Conservation (phyloP, 108 stramenopile genomes). For the Nitzschia inconspicua region DNA sequence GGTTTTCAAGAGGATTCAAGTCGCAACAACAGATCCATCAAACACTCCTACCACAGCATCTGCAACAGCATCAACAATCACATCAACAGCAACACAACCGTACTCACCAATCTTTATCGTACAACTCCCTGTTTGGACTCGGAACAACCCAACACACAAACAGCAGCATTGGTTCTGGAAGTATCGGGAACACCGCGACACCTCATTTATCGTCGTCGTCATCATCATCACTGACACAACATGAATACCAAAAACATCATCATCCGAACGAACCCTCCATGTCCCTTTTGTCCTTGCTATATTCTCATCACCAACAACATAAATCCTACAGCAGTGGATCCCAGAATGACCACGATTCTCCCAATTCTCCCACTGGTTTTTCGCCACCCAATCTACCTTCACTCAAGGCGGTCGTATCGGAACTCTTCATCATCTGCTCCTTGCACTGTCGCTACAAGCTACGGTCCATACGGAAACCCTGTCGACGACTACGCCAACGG, state of each 20-base stretch:
- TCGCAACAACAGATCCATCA: neutral
- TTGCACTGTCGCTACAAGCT: neutral
- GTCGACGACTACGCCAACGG: neutral
- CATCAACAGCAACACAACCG: neutral
- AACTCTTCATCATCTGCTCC: constrained; percentile 2
- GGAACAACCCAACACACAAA: too few relatives aligned
- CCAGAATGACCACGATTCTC: too few relatives aligned
- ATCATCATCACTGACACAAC: too few relatives aligned
- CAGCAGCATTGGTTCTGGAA: too few relatives aligned
- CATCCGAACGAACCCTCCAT: too few relatives aligned
- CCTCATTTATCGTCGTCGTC: too few relatives aligned
- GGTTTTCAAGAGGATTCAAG: neutral
- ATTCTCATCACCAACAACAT: too few relatives aligned
- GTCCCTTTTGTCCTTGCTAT: too few relatives aligned
- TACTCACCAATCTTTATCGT: neutral
- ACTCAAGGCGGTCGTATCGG: neutral
- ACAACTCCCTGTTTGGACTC: constrained; percentile 2
- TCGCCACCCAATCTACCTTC: constrained; percentile 5
- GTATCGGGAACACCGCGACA: too few relatives aligned
- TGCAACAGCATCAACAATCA: neutral
- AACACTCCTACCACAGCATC: neutral
- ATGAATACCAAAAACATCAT: too few relatives aligned
- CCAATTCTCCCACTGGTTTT: too few relatives aligned
- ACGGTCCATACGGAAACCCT: constrained; percentile 3
- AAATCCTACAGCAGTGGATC: too few relatives aligned